Base-by-base conservation (phyloP, 1,139 yeast species). In the Taphrina pruni region DNA sequence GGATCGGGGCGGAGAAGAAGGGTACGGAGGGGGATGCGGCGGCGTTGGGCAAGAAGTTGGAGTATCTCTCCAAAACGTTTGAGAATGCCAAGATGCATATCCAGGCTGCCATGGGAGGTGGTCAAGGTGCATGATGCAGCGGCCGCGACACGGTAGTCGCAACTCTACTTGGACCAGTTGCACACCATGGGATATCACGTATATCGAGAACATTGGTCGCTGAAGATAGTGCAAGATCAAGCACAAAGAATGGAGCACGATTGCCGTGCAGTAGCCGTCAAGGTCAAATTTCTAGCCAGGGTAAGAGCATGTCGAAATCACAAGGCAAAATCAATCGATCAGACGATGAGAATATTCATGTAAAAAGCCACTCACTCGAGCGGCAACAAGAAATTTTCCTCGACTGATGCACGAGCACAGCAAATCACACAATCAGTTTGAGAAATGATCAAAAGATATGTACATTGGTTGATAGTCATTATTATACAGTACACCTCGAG, bases 31-130 rank as follows among this genome's bases (percentile, higher is more conserved):
- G 61, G n/a, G 66, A 55, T 17, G 51, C 48, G 39, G 43, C 14
- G 41, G 70, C 64, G 14, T 36, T 60, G 50, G 58, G 43, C 48
- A 67, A 55, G 67, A 61, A 67, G 52, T 51, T 52, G 20, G 58
- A 46, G 56, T 67, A 61, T 41, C 36, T 60, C 35, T 45, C 38
- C 48, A 67, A 36, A 26, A 67, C 66, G 32, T 64, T 55, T 35
- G 68, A 70, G 52, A 69, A 67, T 56, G 68, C 70, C 35, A 35
- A 38, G 45, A 39, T 39, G 48, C 67, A 60, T 52, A 56, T 60
- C 4, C 55, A 60, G 20, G 71, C 65, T 17, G 65, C 62, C 5
- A 54, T 65, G 32, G 51, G 57, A 21, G 36, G 48, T 43, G 46
- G 17, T 17, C 17, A 17, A 17, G 17, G 17, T 17, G 17, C 17